Percentiles rank a stretch among this genome's conserved stretches.
Conservation (phyloP, 805 yeast genomes). For the Kuraishia borneana region DNA sequence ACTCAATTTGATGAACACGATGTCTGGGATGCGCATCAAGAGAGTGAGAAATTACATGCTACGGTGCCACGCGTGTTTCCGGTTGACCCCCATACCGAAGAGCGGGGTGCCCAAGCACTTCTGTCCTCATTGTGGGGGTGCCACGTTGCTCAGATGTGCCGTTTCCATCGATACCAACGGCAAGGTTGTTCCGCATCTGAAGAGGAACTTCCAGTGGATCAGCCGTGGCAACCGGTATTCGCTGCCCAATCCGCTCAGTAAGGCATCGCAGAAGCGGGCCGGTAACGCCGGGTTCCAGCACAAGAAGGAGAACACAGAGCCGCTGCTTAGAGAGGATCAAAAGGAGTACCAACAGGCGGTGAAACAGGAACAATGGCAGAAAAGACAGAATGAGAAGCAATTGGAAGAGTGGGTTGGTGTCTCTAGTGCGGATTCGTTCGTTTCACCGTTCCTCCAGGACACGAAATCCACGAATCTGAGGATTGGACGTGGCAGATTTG, state of each 20-base stretch:
- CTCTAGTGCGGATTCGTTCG: slow-evolving; percentile 78
- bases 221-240: slow-evolving; percentile 77
- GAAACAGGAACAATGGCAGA: slow-evolving; percentile 80
- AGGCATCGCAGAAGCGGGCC: slow-evolving; percentile 52
- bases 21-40: slow-evolving; percentile 76
- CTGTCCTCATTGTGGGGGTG: slow-evolving; percentile 94
- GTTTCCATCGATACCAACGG: slow-evolving; percentile 84
- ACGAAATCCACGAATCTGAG: slow-evolving; percentile 49
- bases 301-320: slow-evolving; percentile 43
- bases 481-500: slow-evolving; percentile 79
- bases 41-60: slow-evolving; percentile 86
- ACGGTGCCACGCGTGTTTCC: slow-evolving; percentile 96
- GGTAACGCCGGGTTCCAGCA: slow-evolving; percentile 81
- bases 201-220: slow-evolving; percentile 89
- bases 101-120: slow-evolving; percentile 73
- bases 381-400: slow-evolving; percentile 76
- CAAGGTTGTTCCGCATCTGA: slow-evolving; percentile 75
- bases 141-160: slow-evolving; percentile 80
- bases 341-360: slow-evolving; percentile 84
- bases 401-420: slow-evolving; percentile 89
- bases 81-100: slow-evolving; percentile 66
- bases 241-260: slow-evolving; percentile 80
- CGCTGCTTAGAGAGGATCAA: slow-evolving; percentile 82
- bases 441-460: slow-evolving; percentile 78
- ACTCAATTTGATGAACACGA: slow-evolving; percentile 70